Conservation (phyloP, 2,329 filamentous ascomycete species). For the Teratosphaeria pseudoeucalypti region DNA sequence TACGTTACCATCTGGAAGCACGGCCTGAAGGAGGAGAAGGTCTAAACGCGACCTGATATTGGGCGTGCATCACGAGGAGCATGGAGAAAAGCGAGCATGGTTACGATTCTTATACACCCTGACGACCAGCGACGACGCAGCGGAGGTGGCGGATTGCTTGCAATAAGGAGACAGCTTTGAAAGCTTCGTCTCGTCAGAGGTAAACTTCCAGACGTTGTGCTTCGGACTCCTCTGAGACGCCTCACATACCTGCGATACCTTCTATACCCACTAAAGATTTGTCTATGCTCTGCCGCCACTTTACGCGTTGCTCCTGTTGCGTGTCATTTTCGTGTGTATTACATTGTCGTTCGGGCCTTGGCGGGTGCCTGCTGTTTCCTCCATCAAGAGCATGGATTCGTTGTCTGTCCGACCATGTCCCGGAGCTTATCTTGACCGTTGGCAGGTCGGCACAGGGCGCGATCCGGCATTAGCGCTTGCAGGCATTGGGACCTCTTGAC, state of each 20-base stretch:
- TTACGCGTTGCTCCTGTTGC: not conserved
- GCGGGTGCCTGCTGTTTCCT: not conserved
- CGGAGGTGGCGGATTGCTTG: not conserved
- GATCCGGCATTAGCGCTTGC: not conserved
- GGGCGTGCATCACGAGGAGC: not conserved
- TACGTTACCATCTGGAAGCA: slow-evolving; percentile 93
- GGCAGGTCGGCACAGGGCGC: not conserved
- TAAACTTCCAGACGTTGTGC: not conserved
- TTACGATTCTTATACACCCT: not conserved
- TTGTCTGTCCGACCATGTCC: not conserved
- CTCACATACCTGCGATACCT: not conserved
- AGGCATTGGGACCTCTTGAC: not conserved
- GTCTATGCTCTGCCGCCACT: not conserved
- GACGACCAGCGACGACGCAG: not conserved
- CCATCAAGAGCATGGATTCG: not conserved
- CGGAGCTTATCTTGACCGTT: not conserved
- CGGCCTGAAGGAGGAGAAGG: slow-evolving; percentile 80
- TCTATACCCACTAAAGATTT: not conserved
- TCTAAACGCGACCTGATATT: slow-evolving; percentile 46
- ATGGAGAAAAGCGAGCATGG: not conserved
- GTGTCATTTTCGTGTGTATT: not conserved
- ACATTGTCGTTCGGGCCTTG: not conserved
- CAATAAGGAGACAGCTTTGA: not conserved
- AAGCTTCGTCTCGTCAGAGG: not conserved
- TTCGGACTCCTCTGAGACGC: not conserved